Evolutionary conservation across 768 basidiomycete genomes (phyloP).

Genomic region (Peribolospora kevripleyi): DNA sequence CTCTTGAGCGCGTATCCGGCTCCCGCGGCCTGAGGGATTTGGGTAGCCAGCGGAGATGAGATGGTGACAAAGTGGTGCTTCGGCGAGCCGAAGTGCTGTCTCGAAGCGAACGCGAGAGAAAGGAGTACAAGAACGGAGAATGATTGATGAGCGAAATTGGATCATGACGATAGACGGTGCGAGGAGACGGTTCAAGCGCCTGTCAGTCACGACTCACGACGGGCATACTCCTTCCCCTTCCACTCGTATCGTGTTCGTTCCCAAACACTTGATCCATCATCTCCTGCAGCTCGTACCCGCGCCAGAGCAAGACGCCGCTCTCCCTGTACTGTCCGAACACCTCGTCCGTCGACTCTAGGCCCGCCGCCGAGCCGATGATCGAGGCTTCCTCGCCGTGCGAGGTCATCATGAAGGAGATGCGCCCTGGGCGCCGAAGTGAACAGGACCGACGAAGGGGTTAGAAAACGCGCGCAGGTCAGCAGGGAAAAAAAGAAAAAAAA

Average conservation of each 20-base stretch:
- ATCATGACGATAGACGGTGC: neutral
- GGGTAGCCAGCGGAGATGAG: slow-evolving; percentile 76
- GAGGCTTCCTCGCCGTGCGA: slow-evolving; percentile 4
- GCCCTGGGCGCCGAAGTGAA: slow-evolving; percentile 50
- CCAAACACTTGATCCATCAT: slow-evolving; percentile 84
- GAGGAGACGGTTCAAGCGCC: neutral
- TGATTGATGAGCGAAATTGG: neutral
- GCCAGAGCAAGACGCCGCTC: slow-evolving; percentile 58
- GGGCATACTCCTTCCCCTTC: slow-evolving; percentile 82
- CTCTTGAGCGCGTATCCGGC: slow-evolving; percentile 73
- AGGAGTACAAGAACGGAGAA: neutral
- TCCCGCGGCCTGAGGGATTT: slow-evolving; percentile 84
- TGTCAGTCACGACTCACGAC: slow-evolving; percentile 30
- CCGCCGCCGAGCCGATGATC: slow-evolving; percentile 39
- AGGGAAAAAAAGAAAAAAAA: neutral
- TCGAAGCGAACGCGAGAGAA: slow-evolving; percentile 3
- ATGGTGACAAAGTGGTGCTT: slow-evolving; percentile 78
- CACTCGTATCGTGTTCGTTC: slow-evolving; percentile 49
- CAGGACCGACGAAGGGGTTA: neutral
- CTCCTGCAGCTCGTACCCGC: slow-evolving; percentile 52
- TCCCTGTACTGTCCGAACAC: slow-evolving; percentile 77
- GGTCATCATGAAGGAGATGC: slow-evolving; percentile 22
- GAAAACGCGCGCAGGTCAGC: neutral
- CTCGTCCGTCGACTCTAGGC: slow-evolving; percentile 61
- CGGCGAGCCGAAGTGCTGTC: slow-evolving; percentile 60